Evolutionary conservation across 1,284 basidiomycete genomes (phyloP).

Genomic region (Schizophyllum commune): DNA sequence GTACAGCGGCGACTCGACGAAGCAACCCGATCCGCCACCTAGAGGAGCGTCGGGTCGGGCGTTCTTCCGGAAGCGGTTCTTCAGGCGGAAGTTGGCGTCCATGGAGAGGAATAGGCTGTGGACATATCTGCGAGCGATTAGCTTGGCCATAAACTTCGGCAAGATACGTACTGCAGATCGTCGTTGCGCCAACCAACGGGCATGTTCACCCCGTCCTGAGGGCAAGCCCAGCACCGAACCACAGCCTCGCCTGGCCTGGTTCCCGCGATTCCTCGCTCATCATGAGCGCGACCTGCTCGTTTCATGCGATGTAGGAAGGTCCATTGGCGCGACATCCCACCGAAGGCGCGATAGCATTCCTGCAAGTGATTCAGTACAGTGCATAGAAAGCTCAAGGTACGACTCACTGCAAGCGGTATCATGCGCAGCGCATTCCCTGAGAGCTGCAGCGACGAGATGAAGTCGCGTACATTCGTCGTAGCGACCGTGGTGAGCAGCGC

Average conservation of each 20-base stretch:
- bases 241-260: neutral
- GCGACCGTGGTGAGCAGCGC: conserved; percentile 3
- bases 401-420: neutral
- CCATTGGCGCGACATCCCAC: conserved; percentile 3
- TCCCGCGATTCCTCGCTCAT: neutral
- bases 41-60: conserved; percentile 16
- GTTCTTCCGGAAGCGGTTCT: conserved; percentile 17
- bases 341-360: conserved; percentile 2
- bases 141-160: neutral
- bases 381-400: too few species aligned
- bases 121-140: conserved; percentile 15
- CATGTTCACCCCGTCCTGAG: conserved; percentile 3
- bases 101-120: conserved; percentile 19
- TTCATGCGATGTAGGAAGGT: conserved; percentile 6
- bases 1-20: conserved; percentile 16
- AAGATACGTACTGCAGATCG: conserved; percentile 3
- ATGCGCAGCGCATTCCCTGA: neutral
- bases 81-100: conserved; percentile 23
- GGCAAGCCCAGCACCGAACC: conserved; percentile 7
- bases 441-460: neutral
- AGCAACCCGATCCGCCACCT: conserved; percentile 17
- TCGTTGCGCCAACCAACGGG: conserved; percentile 3
- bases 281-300: conserved; percentile 5
- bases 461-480: conserved; percentile 4
- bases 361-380: neutral